These are phyloP conservation scores for Lunasporangiospora selenospora DNA, from an alignment of 192 early-diverging fungal genomes.

Conservation along the genomic window DNA sequence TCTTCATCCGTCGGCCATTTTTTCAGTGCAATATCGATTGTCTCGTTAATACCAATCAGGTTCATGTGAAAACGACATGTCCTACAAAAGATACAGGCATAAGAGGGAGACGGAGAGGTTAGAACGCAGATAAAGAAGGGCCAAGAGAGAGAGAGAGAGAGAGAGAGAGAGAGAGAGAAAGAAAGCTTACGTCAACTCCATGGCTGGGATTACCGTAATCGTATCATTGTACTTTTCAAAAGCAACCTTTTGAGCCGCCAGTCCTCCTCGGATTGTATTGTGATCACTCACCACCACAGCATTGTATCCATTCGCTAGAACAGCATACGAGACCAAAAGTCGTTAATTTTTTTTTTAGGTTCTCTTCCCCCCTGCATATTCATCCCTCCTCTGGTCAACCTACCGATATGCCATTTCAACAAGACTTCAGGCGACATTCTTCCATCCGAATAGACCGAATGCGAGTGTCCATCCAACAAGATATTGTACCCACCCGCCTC, in stretches of 20 bases:
- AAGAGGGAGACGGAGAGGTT: not conserved
- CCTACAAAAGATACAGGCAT: not conserved
- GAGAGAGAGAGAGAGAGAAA: not conserved
- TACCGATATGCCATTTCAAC: conserved; percentile 69
- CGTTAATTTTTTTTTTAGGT: not conserved
- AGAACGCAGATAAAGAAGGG: conserved; percentile 2
- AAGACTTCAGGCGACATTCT: conserved; percentile 61
- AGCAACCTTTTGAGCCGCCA: conserved; percentile 65
- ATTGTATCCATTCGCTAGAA: conserved; percentile 69
- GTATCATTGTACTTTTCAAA: conserved; percentile 52
- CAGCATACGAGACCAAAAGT: not conserved
- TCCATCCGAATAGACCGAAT: conserved; percentile 69
- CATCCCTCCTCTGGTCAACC: too few relatives aligned
- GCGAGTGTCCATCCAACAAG: conserved; percentile 69
- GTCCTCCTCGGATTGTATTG: conserved; percentile 67
- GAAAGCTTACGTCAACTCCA: conserved; percentile 64
- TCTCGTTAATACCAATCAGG: conserved; percentile 67
- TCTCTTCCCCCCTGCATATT: not conserved
- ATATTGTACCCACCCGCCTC: conserved; percentile 52
- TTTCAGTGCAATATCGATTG: conserved; percentile 50
- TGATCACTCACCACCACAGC: conserved; percentile 77
- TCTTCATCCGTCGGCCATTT: conserved; percentile 68
- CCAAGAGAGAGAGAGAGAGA: not conserved
- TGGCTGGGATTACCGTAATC: conserved; percentile 69
- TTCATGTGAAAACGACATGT: conserved; percentile 77